Evolutionary conservation across 139 green algal species (phyloP).

Genomic region (Ostreobium quekettii): DNA sequence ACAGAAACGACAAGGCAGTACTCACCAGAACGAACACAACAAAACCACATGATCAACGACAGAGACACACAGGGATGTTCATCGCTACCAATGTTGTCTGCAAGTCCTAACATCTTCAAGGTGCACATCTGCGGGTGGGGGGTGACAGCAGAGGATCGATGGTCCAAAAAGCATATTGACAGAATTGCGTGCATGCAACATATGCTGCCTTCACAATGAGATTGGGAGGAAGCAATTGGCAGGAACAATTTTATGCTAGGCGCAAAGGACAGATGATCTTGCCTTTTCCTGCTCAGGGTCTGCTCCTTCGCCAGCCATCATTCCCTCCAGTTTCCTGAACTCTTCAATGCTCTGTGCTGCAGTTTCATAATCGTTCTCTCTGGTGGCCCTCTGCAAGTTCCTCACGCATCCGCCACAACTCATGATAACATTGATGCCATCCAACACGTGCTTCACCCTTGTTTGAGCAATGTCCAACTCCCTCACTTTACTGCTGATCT

Average conservation of each 20-base stretch:
- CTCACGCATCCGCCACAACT: constrained; percentile 7
- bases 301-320: constrained; percentile 25
- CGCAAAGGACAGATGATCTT: background rate
- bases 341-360: constrained; percentile 65
- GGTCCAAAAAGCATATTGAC: background rate
- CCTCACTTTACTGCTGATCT: constrained; percentile 73
- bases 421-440: constrained; percentile 32
- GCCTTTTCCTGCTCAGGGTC: constrained; percentile 15
- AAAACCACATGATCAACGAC: too few relatives aligned
- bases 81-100: too few relatives aligned
- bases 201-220: constrained; percentile 3
- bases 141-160: background rate
- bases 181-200: too few relatives aligned
- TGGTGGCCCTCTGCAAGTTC: constrained; percentile 26
- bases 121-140: too few relatives aligned
- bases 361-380: constrained; percentile 73
- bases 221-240: background rate
- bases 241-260: background rate
- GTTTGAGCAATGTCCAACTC: constrained; percentile 67
- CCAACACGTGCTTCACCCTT: constrained; percentile 47
- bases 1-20: too few relatives aligned
- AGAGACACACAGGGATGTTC: too few relatives aligned
- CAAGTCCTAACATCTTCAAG: too few relatives aligned
- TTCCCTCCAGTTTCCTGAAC: constrained; percentile 68
- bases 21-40: too few relatives aligned